Percentiles rank a stretch among this genome's conserved stretches.
Evolutionary conservation across 2,329 filamentous ascomycete species (phyloP).

Genomic region (Penicillium expansum): DNA sequence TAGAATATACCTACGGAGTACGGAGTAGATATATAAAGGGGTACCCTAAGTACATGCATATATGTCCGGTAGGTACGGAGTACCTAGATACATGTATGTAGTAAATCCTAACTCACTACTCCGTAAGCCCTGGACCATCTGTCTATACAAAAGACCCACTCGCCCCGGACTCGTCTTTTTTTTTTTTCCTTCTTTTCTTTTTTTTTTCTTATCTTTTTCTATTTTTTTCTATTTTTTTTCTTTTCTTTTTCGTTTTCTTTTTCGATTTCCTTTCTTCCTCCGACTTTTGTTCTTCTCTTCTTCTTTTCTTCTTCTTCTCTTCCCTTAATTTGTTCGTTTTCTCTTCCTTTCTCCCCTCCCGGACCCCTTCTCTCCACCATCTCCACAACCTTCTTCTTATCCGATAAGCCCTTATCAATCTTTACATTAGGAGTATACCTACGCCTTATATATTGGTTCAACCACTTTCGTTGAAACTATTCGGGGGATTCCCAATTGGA

Average conservation of each 20-base stretch:
- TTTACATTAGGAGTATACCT: neutral
- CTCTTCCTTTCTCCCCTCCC: conserved; percentile 7
- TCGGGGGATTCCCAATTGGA: neutral
- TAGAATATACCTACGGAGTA: neutral
- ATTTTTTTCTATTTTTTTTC: conserved; percentile 9
- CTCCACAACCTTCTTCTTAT: conserved; percentile 4
- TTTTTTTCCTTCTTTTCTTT: neutral
- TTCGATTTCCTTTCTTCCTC: conserved; percentile 5
- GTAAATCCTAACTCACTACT: too few relatives aligned
- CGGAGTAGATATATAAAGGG: too few relatives aligned
- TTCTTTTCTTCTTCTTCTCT: conserved; percentile 3
- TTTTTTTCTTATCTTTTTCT: conserved; percentile 7
- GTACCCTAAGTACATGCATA: too few relatives aligned
- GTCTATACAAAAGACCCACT: conserved; percentile 1
- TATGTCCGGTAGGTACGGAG: too few relatives aligned
- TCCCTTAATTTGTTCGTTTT: conserved; percentile 2
- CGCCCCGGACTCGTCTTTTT: conserved; percentile 19
- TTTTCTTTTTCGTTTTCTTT: conserved; percentile 4
- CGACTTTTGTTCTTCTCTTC: conserved; percentile 3
- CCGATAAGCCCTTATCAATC: conserved; percentile 14
- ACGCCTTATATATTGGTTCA: neutral
- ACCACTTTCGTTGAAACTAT: neutral
- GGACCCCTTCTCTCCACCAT: conserved; percentile 4
- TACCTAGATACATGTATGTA: too few relatives aligned
- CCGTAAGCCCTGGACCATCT: neutral